Base-by-base conservation (phyloP, 768 basidiomycete genomes). In the Xerocomellus dryophilus region DNA sequence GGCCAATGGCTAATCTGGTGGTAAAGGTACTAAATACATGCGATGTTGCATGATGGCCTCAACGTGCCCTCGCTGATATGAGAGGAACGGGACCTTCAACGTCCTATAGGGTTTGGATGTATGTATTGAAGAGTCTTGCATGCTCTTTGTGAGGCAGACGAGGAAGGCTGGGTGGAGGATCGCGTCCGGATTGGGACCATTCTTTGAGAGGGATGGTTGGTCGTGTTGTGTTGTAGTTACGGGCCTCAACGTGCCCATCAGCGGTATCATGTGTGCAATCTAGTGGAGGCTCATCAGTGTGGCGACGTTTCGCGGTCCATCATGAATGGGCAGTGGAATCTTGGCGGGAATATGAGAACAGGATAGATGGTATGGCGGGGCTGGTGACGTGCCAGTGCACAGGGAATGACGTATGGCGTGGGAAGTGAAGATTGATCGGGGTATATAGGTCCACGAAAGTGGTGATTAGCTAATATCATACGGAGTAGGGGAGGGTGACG, bases 1-100 rank as follows among this genome's bases (percentile, higher is more conserved):
- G 36, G 36, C 25, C 11, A 20, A 31, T 10, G 35, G 44, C 57
- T 61, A 11, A 65, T 27, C 2, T 15, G 7, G 29, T 8, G 53
- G 14, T 15, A 2, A 39, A 72, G 71, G 64, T 73, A 73, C 59
- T 73, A 60, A 69, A 56, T 41, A 32, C 29, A 31, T 48, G 56
- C 41, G 27, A 51, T 50, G 34, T 40, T 60, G 62, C 57, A 64
- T 74, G 78, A 80, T 73, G 85, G 85, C 85, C 85, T 87, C 85
- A 87, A 87, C 85, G 85, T 76, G 84, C 84, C 83, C 79, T 83
- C 77, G 79, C 78, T 76, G 76, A 70, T 66, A 68, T 71, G 74
- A 76, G 73, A 74, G 76, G 73, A 77, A 66, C 75, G 73, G 79
- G 83, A 82, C 80, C 80, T 84, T 82, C 80, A 84, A 84, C 80